Percentiles rank a stretch among this genome's conserved stretches.
Evolutionary conservation across 257 asterid species (phyloP).

Genomic region (Avicennia marina): DNA sequence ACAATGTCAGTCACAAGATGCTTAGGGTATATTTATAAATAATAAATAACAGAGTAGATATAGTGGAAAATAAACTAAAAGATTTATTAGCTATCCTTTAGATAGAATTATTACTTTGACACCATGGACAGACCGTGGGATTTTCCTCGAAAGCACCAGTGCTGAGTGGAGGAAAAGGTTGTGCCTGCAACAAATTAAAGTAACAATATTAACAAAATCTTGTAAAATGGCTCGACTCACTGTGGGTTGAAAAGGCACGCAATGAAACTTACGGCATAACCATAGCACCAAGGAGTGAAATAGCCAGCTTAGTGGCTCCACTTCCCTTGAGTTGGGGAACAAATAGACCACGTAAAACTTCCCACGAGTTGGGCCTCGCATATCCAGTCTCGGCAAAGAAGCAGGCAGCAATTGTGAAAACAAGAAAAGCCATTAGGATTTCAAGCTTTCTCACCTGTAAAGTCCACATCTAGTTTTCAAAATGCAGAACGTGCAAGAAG

Average conservation of each 20-base stretch:
- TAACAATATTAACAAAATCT: conserved; percentile 2
- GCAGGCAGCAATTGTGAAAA: conserved; percentile 71
- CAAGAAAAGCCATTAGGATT: conserved; percentile 77
- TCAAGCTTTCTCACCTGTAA: conserved; percentile 91
- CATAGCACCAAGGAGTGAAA: conserved; percentile 96
- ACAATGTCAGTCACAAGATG: too few species aligned
- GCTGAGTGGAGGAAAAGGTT: conserved; percentile 98
- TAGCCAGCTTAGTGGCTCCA: conserved; percentile 88
- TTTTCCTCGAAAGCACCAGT: conserved; percentile 86
- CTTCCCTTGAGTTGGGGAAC: conserved; percentile 83
- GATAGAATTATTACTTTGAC: conserved; percentile 53
- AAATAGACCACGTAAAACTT: conserved; percentile 73
- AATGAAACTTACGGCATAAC: conserved; percentile 86
- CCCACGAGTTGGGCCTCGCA: conserved; percentile 64
- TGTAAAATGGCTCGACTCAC: not conserved
- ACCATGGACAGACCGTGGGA: conserved; percentile 74
- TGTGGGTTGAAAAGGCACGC: not conserved
- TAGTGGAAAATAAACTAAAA: not conserved
- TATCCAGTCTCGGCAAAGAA: conserved; percentile 80
- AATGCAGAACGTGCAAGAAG: conserved; percentile 6
- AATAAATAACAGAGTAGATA: too few species aligned
- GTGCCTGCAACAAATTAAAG: conserved; percentile 52
- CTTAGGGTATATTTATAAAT: too few species aligned
- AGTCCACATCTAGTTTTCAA: conserved; percentile 10
- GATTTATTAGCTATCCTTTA: not conserved